Percentiles rank a stretch among this genome's conserved stretches.
These are phyloP conservation scores for Cryptococcus amylolentus DNA, from an alignment of 1,284 basidiomycete genomes.

Conservation along the genomic window DNA sequence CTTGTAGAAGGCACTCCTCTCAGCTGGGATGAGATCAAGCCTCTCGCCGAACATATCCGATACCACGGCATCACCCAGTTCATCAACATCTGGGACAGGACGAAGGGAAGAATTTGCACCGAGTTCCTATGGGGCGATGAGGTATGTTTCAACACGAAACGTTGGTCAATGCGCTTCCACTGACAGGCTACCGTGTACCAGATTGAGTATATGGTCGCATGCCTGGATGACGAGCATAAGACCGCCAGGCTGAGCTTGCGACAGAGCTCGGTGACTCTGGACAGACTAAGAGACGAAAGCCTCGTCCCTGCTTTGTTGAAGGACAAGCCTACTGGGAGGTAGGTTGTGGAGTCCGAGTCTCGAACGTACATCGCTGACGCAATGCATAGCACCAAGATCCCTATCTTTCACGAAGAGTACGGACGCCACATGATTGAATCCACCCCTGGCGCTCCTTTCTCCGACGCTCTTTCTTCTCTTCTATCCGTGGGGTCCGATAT, in stretches of 20 bases:
- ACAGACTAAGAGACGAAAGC: slow-evolving; percentile 69
- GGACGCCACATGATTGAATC: slow-evolving; percentile 99
- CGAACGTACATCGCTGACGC: not conserved
- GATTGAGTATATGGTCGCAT: slow-evolving; percentile 96
- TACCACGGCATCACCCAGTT: slow-evolving; percentile 94
- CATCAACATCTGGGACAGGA: slow-evolving; percentile 82
- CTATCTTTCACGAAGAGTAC: slow-evolving; percentile 96
- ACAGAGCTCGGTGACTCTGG: slow-evolving; percentile 91
- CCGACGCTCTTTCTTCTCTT: slow-evolving; percentile 77
- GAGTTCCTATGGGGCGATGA: slow-evolving; percentile 97
- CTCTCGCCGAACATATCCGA: slow-evolving; percentile 84
- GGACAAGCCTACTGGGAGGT: slow-evolving; percentile 38
- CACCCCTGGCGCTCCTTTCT: slow-evolving; percentile 92
- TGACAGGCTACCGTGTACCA: slow-evolving; percentile 37
- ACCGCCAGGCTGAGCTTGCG: slow-evolving; percentile 78
- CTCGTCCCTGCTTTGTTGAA: slow-evolving; percentile 62
- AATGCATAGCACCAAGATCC: slow-evolving; percentile 62
- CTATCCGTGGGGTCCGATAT: slow-evolving; percentile 90
- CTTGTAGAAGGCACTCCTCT: slow-evolving; percentile 92
- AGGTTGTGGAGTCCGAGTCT: slow-evolving; percentile 1
- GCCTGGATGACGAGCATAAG: slow-evolving; percentile 76
- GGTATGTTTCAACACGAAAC: slow-evolving; percentile 55
- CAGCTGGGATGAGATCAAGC: slow-evolving; percentile 84
- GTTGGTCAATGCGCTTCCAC: not conserved
- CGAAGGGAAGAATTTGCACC: slow-evolving; percentile 89